Evolutionary conservation across 2,329 filamentous ascomycete species (phyloP), one percentile per base, ranked within the genome.

Genomic region (Stemphylium lycopersici): DNA sequence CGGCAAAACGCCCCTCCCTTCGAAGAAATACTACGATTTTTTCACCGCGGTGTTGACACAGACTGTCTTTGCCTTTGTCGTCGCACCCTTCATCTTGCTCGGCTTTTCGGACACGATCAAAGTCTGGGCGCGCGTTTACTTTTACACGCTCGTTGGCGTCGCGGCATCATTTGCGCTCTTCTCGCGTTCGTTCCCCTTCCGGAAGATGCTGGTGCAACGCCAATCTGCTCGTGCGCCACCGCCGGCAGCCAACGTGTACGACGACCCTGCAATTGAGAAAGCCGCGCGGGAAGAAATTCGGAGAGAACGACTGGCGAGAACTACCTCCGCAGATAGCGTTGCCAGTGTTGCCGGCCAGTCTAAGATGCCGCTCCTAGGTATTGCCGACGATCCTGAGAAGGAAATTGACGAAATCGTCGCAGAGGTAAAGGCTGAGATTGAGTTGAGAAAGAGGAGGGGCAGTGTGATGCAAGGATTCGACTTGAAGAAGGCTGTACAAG

Each of bases 1-100:
- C 59, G 90, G 90, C 32, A 86, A 71, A 44, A 49, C 61, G 7
- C 59, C 69, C 3, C 63, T 74, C 82, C 58, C 83, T 83, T 48
- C 86, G 67, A 99, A 99, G 76, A 85, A 82, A 57, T 93, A 91
- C 78, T 99, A 99, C 77, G 95, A 99, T 69, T 69, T 91, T 43
- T 80, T 86, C 57, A 90, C 89, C 53, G 90, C 85, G 76, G 47
- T 96, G 22, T 81, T 85, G 11, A 96, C 93, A 0, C 93, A 96
- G 73, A 71, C 88, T n/a, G 85, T 86, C 2, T 92, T 98, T 75
- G 88, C 88, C 41, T 99, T 96, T 75, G 85, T 86, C 47, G 90
- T 88, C 0, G 83, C 88, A 0, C 95, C 95, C 0, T 99, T 99
- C 76, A 84, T 97, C 39, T 80, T 97, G 34, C 87, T 99, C 20